Conservation (phyloP, 768 basidiomycete genomes). For the Coprinopsis sp. region DNA sequence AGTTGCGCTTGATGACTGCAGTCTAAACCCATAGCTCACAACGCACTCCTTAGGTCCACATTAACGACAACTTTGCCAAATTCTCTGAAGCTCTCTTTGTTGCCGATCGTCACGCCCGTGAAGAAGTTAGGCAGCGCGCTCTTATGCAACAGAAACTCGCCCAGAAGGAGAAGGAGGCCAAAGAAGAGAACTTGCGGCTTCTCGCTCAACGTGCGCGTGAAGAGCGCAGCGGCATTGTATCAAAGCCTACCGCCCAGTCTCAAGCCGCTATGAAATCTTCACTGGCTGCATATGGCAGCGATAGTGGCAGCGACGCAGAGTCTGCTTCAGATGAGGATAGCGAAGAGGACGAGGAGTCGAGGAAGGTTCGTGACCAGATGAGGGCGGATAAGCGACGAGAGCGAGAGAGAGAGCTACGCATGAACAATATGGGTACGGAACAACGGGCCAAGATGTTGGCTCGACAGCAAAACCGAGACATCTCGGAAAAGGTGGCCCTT, state of each 20-base stretch:
- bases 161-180: slow-evolving; percentile 94
- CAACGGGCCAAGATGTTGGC: slow-evolving; percentile 94
- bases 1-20: slow-evolving; percentile 25
- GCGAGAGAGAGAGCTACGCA: slow-evolving; percentile 94
- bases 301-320: slow-evolving; percentile 51
- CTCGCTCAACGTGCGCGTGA: slow-evolving; percentile 95
- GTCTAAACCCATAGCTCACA: not conserved
- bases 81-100: slow-evolving; percentile 95
- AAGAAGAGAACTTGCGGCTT: slow-evolving; percentile 92
- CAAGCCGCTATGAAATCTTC: slow-evolving; percentile 71
- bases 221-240: slow-evolving; percentile 78
- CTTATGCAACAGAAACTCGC: slow-evolving; percentile 99
- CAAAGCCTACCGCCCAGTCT: slow-evolving; percentile 61
- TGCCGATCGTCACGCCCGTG: slow-evolving; percentile 95
- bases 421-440: slow-evolving; percentile 98
- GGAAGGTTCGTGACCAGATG: slow-evolving; percentile 84
- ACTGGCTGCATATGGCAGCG: slow-evolving; percentile 80
- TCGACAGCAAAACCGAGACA: slow-evolving; percentile 95
- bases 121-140: slow-evolving; percentile 93
- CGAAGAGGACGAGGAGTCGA: slow-evolving; percentile 80
- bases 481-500: slow-evolving; percentile 97
- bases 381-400: slow-evolving; percentile 88
- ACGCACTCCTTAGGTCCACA: slow-evolving; percentile 67
- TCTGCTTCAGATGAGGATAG: slow-evolving; percentile 43
- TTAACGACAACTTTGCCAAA: slow-evolving; percentile 99